Conservation (phyloP, 768 basidiomycete genomes). For the Naganishia antarctica region DNA sequence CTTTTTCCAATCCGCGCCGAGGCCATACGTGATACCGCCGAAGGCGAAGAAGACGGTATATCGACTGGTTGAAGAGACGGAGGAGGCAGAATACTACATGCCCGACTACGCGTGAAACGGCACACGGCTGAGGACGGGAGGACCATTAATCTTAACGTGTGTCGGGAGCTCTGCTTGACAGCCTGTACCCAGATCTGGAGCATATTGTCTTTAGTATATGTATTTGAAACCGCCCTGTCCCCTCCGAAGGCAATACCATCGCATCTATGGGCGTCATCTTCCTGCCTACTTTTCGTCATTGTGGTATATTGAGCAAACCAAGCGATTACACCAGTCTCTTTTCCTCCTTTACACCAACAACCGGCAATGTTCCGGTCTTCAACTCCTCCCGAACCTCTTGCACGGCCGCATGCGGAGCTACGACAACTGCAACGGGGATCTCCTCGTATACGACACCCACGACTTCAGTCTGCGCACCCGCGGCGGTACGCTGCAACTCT, state of each 20-base stretch:
- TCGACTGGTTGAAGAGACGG: constrained; percentile 7
- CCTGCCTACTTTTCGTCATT: neutral
- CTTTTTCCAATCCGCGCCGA: constrained; percentile 2
- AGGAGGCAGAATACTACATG: constrained; percentile 14
- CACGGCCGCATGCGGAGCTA: constrained; percentile 19
- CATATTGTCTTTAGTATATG: too few species aligned
- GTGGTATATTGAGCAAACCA: neutral
- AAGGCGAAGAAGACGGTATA: constrained; percentile 8
- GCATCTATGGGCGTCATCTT: constrained; percentile 3
- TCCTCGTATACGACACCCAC: constrained; percentile 46
- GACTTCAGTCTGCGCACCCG: constrained; percentile 29
- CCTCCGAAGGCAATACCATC: constrained; percentile 3
- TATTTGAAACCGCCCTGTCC: too few species aligned
- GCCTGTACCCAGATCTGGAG: too few species aligned
- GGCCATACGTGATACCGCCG: neutral
- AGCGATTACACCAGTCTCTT: constrained; percentile 6
- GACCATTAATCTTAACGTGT: too few species aligned
- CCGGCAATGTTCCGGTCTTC: constrained; percentile 8
- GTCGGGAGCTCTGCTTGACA: too few species aligned
- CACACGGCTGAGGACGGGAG: neutral
- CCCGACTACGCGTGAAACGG: neutral
- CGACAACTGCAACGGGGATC: constrained; percentile 45
- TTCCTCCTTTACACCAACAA: constrained; percentile 15
- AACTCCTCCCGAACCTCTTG: constrained; percentile 16
- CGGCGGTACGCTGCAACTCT: constrained; percentile 1